Evolutionary conservation across 495 filamentous ascomycete genomes (phyloP).

Genomic region (Penicillium silybi): DNA sequence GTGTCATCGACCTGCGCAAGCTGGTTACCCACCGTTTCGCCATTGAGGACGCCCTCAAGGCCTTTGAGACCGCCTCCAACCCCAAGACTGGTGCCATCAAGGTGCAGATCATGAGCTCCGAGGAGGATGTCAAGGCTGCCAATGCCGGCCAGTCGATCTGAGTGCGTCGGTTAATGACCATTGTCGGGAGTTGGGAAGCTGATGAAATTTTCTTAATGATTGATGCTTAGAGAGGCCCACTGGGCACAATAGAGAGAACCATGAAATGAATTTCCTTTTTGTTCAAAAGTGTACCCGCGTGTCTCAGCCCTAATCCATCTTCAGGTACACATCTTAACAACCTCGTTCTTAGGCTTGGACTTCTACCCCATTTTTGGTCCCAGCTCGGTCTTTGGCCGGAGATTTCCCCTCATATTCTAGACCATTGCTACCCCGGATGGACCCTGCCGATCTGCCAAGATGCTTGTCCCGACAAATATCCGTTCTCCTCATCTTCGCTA

Average conservation of each 20-base stretch:
- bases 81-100: constrained; percentile 94
- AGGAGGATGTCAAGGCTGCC: constrained; percentile 43
- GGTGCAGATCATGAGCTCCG: constrained; percentile 70
- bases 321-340: not conserved
- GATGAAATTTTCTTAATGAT: constrained; percentile 15
- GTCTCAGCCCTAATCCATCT: not conserved
- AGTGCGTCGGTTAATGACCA: constrained; percentile 2
- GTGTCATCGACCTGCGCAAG: constrained; percentile 71
- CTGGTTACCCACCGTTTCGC: constrained; percentile 84
- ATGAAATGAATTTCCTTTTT: constrained; percentile 12
- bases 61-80: constrained; percentile 81
- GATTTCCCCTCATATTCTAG: not conserved
- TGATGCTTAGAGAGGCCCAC: constrained; percentile 21
- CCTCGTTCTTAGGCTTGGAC: not conserved
- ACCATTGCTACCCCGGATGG: not conserved
- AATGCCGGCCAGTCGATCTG: constrained; percentile 34
- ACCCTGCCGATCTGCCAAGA: constrained; percentile 16
- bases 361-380: not conserved
- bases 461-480: constrained; percentile 13
- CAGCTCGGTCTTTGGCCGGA: not conserved
- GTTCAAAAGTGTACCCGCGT: not conserved
- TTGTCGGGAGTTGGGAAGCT: constrained; percentile 1
- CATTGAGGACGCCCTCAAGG: constrained; percentile 82
- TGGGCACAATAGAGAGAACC: constrained; percentile 13
- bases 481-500: constrained; percentile 8